phyloP scores from a whole-genome alignment of 306 rosid genomes.

The Mimosa bimucronata region DNA sequence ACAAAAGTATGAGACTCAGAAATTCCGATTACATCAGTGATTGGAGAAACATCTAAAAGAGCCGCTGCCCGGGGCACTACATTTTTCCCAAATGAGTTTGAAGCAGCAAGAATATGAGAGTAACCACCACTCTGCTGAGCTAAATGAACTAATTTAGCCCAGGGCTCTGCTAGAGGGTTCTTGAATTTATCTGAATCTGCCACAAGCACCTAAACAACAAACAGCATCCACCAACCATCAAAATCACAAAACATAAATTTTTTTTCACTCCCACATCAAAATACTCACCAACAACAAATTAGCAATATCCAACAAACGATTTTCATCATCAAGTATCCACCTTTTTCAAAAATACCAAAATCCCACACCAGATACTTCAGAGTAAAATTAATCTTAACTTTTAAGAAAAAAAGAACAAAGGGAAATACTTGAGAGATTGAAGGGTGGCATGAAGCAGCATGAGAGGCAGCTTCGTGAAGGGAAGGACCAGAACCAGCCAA shows the following conservation, averaged over 20 bases:
- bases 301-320: background rate
- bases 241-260: background rate
- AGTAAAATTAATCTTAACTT: background rate
- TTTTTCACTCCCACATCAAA: background rate
- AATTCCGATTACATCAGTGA: conserved; percentile 60
- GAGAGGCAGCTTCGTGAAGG: conserved; percentile 55
- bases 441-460: conserved; percentile 73
- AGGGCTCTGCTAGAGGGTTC: conserved; percentile 3
- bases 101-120: conserved; percentile 64
- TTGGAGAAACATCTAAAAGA: conserved; percentile 67
- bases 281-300: background rate
- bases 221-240: conserved; percentile 15
- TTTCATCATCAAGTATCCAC: background rate
- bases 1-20: conserved; percentile 53
- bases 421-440: conserved; percentile 73
- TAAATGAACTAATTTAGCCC: conserved; percentile 49
- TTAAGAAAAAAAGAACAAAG: background rate
- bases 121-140: conserved; percentile 62
- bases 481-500: conserved; percentile 61
- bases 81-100: conserved; percentile 71
- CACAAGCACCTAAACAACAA: conserved; percentile 61
- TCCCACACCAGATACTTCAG: background rate
- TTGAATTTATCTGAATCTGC: conserved; percentile 56
- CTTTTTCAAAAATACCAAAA: background rate
- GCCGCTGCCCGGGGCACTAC: conserved; percentile 69